Conservation (phyloP, 495 filamentous ascomycete species). For the Neurospora sp. region DNA sequence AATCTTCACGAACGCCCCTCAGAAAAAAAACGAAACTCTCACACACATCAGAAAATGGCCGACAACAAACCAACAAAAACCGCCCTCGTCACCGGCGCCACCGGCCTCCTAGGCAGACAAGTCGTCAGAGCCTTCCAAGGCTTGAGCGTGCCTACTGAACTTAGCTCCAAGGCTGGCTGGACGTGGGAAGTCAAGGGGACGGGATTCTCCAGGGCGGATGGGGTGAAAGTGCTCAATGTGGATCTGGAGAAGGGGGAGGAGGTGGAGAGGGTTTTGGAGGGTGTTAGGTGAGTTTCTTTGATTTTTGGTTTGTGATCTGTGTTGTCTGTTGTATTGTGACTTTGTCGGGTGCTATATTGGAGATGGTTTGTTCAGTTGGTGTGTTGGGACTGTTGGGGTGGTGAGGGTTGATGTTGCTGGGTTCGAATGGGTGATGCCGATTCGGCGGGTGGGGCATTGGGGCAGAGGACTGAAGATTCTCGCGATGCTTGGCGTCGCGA, state of each 20-base stretch:
- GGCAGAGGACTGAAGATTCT: not conserved
- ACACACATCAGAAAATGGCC: not conserved
- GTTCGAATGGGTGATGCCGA: not conserved
- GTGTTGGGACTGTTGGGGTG: not conserved
- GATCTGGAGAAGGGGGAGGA: slow-evolving; percentile 55
- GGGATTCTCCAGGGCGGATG: slow-evolving; percentile 60
- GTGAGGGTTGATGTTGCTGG: not conserved
- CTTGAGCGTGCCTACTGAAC: not conserved
- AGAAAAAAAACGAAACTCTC: not conserved
- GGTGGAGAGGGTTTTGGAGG: slow-evolving; percentile 52
- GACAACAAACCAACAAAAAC: slow-evolving; percentile 25
- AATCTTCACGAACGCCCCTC: not conserved
- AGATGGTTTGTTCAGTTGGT: not conserved
- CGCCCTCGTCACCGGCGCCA: slow-evolving; percentile 77
- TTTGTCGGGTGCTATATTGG: too few species aligned
- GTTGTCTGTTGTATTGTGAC: too few species aligned
- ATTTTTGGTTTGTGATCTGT: too few species aligned
- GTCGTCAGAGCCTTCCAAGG: slow-evolving; percentile 57
- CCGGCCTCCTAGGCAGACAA: slow-evolving; percentile 73
- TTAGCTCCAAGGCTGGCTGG: slow-evolving; percentile 26
- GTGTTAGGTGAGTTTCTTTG: slow-evolving; percentile 43
- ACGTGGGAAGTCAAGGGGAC: slow-evolving; percentile 73
- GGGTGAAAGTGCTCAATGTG: slow-evolving; percentile 63
- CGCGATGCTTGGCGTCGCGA: not conserved
- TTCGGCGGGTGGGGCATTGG: not conserved